phyloP scores from a whole-genome alignment of 2,329 filamentous ascomycete species.

The Sporothrix protearum region DNA sequence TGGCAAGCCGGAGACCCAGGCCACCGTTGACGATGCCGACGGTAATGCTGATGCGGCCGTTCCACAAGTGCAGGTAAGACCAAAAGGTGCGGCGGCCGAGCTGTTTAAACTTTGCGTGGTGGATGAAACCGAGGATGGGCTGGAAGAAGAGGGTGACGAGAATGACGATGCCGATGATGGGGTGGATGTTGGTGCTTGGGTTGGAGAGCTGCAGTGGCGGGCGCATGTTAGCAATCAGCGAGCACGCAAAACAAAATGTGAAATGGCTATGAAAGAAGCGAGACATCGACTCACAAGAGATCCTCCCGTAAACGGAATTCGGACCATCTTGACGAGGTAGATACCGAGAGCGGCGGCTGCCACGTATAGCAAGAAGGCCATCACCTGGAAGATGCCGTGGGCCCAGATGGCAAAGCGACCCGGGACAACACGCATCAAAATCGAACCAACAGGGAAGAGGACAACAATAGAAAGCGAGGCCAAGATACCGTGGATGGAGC shows the following conservation, averaged over 20 bases:
- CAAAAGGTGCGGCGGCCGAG: constrained; percentile 40
- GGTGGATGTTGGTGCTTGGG: constrained; percentile 40
- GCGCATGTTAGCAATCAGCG: background rate
- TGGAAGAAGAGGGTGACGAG: constrained; percentile 41
- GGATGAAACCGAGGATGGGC: constrained; percentile 42
- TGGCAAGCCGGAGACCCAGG: constrained; percentile 41
- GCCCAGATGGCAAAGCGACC: constrained; percentile 38
- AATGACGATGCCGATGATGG: constrained; percentile 46
- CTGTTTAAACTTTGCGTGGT: constrained; percentile 42
- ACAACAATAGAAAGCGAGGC: constrained; percentile 42
- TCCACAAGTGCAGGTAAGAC: constrained; percentile 44
- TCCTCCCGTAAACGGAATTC: constrained; percentile 33
- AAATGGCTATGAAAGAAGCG: too few relatives aligned
- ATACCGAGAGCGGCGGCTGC: constrained; percentile 43
- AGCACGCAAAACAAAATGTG: too few relatives aligned
- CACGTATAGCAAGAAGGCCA: constrained; percentile 39
- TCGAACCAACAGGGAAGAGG: constrained; percentile 45
- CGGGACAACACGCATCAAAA: constrained; percentile 41
- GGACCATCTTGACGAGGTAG: constrained; percentile 38
- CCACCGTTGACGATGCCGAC: constrained; percentile 47
- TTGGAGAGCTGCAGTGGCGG: constrained; percentile 34
- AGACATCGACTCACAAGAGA: constrained; percentile 34
- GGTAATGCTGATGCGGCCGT: constrained; percentile 40
- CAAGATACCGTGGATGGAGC: constrained; percentile 42
- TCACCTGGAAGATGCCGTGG: constrained; percentile 41